Conservation (phyloP, 768 basidiomycete species). For the Mrakia hoshinonis region DNA sequence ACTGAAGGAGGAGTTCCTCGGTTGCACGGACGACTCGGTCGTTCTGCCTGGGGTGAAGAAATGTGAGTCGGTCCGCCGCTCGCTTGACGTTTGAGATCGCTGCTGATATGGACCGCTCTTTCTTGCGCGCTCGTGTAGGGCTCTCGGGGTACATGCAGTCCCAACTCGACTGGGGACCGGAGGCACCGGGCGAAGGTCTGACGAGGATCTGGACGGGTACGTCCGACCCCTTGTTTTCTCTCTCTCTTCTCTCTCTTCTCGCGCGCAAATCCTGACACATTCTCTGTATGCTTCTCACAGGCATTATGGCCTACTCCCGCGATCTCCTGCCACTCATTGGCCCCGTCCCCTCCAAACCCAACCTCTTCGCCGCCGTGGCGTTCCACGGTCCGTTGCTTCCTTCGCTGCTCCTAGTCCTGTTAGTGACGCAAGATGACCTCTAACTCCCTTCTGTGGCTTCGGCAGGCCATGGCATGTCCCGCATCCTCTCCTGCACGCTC, state of each 20-base stretch:
- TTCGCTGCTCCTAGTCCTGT: not conserved
- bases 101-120: not conserved
- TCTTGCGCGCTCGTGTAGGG: not conserved
- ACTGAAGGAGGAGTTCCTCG: slow-evolving; percentile 13
- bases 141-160: not conserved
- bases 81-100: no score
- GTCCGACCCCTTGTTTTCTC: not conserved
- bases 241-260: not conserved
- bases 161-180: slow-evolving; percentile 13
- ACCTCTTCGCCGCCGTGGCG: not conserved
- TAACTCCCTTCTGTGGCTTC: not conserved
- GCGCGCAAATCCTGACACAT: no score
- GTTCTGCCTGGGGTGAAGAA: slow-evolving; percentile 2
- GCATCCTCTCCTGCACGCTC: slow-evolving; percentile 32
- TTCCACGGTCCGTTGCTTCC: slow-evolving; percentile 10
- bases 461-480: slow-evolving; percentile 32
- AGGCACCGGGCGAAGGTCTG: slow-evolving; percentile 14
- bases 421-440: not conserved
- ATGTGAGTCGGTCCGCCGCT: slow-evolving; percentile 7
- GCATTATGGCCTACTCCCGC: slow-evolving; percentile 28
- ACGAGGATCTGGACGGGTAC: slow-evolving; percentile 22
- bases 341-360: slow-evolving; percentile 11
- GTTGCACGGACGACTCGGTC: slow-evolving; percentile 8
- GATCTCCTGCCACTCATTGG: slow-evolving; percentile 25
- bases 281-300: not conserved